Evolutionary conservation across 2,329 filamentous ascomycete species (phyloP).

Genomic region (Botrytis porri): DNA sequence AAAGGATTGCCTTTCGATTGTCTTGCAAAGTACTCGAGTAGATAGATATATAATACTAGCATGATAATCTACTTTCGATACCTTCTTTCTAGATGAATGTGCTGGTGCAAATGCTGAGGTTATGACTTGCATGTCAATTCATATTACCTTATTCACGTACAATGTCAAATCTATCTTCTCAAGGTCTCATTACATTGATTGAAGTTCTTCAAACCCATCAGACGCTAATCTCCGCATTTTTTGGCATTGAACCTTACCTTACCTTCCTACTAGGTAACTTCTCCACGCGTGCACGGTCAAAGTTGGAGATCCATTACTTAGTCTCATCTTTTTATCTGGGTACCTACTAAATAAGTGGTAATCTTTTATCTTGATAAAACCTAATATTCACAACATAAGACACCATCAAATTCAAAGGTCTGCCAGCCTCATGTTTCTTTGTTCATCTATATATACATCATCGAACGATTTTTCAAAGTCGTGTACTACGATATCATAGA

Average conservation of each 20-base stretch:
- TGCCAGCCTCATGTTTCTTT: neutral
- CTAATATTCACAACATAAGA: neutral
- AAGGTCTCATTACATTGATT: neutral
- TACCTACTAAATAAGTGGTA: no score
- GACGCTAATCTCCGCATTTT: slow-evolving; percentile 8
- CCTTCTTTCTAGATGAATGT: neutral
- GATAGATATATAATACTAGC: neutral
- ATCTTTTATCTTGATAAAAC: neutral
- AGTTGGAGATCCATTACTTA: neutral
- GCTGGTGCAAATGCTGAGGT: neutral
- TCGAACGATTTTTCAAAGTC: neutral
- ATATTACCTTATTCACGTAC: neutral
- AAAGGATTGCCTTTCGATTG: neutral
- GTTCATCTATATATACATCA: neutral
- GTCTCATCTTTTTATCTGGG: neutral
- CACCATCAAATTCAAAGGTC: neutral
- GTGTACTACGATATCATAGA: neutral
- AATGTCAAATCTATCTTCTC: neutral
- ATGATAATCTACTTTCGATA: neutral
- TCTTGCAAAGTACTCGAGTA: neutral
- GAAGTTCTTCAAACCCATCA: neutral
- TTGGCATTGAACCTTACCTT: neutral
- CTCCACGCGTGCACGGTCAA: neutral
- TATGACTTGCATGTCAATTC: neutral
- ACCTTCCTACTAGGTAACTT: neutral